Evolutionary conservation across 2,329 filamentous ascomycete genomes (phyloP), one percentile per base, ranked within the genome.

Genomic region (Aspergillus niger): DNA sequence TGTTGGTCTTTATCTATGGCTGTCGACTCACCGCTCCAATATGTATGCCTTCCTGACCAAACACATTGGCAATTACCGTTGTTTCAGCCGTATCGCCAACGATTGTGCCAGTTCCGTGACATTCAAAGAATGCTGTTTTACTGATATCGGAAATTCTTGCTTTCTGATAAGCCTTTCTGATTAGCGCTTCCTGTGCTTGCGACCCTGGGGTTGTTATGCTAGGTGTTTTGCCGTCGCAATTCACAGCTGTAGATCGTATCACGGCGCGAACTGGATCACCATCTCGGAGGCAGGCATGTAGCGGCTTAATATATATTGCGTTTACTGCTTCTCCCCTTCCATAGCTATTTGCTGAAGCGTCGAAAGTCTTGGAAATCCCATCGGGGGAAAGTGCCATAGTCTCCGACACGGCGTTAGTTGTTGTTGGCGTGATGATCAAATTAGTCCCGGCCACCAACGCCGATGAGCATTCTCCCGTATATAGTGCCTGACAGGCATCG

Each of bases 371-470:
- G 52, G 67, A 71, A 20, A 50, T 57, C 28, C 70, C 75, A 0
- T 67, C 66, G 0, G 69, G 65, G 1, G 74, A 76, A 2, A 81
- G 63, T 0, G 77, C 70, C 3, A 73, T 70, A 17, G 76, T 67
- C 17, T 73, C 68, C 0, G 68, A 63, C 64, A 77, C 69, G 0
- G 66, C 54, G 2, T 68, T 65, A 5, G 67, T 69, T 44, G 67
- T 67, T 1, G 53, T 64, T 0, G 74, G 76, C 2, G 62, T 63
- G 7, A 76, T 48, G 44, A 78, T 73, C 1, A 78, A 51, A 43
- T 71, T 77, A 1, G 65, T 65, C 1, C 76, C 75, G 1, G 67
- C 71, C 2, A 77, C 75, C 2, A 79, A 36, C 2, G 75, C 74
- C 0, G 62, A 64, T 5, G 56, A 55, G 28, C 62, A 64, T 28